Conservation (phyloP, 1,139 yeast species). For the Suhomyces atakaporum region DNA sequence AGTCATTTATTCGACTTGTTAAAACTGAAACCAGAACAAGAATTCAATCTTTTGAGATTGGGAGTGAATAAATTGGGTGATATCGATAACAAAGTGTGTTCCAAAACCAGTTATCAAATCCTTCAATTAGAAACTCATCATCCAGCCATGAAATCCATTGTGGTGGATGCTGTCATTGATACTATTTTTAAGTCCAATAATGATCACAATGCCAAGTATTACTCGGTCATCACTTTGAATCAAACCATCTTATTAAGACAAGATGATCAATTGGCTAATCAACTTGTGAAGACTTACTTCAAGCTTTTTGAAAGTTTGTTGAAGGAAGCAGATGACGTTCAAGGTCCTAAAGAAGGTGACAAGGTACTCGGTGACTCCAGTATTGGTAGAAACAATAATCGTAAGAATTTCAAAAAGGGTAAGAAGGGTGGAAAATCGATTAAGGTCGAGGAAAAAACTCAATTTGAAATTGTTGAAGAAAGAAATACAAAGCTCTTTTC, state of each 20-base stretch:
- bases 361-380: conserved; percentile 43
- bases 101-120: conserved; percentile 82
- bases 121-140: conserved; percentile 85
- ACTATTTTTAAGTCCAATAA: conserved; percentile 71
- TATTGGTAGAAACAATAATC: conserved; percentile 55
- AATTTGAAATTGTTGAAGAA: conserved; percentile 75
- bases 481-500: conserved; percentile 83
- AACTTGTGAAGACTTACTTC: conserved; percentile 80
- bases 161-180: conserved; percentile 80
- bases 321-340: conserved; percentile 48
- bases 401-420: conserved; percentile 52
- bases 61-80: conserved; percentile 96
- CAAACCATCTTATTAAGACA: conserved; percentile 85
- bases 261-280: conserved; percentile 79
- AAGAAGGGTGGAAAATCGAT: conserved; percentile 83
- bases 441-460: conserved; percentile 63
- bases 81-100: conserved; percentile 83
- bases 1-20: conserved; percentile 78
- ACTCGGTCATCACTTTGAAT: conserved; percentile 82
- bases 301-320: conserved; percentile 82
- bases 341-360: conserved; percentile 35
- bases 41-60: conserved; percentile 80
- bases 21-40: conserved; percentile 93
- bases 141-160: conserved; percentile 90
- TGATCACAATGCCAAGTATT: conserved; percentile 87